Evolutionary conservation across 2,329 filamentous ascomycete genomes (phyloP), one percentile per base, ranked within the genome.

Genomic region (Erysiphe neolycopersici): DNA sequence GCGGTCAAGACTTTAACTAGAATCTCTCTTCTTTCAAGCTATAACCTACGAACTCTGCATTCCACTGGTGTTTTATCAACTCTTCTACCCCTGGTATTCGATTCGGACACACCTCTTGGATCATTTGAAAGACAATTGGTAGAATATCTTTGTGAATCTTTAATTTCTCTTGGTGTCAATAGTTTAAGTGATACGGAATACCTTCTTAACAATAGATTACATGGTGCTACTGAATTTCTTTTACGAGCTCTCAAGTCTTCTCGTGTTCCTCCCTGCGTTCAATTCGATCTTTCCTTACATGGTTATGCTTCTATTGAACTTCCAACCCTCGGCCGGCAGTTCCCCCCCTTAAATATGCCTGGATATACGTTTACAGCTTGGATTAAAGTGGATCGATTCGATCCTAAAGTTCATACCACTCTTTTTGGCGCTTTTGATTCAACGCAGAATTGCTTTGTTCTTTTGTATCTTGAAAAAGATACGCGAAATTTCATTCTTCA

Each of bases 391-490:
- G 85, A 95, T 57, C 66, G 73, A 36, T 95, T 89, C 58, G 91
- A 98, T 57, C 63, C 71, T 5, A 71, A 72, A 39, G 76, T 79
- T 14, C 89, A 98, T 58, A 98, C 89, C 0, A 98, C 89, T 0
- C 69, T 98, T 13, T 98, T 98, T 58, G 89, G 89, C 22, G 82
- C 89, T 9, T 95, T 91, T 59, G 89, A 98, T 60, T 68, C 77
- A 3, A 83, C 74, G 5, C 87, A 95, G 58, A 83, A 81, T 5
- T 98, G 89, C 59, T 98, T 98, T 54, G 63, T 98, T 32, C 72
- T 98, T 51, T 76, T 84, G 47, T 98, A 98, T 55, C 67, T 98
- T 35, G 91, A 98, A 58, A 84, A 79, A 55, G 85, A 94, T 57
- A 92, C 83, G 1, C 80, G 72, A 47, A 89, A 93, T 60, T 79